These are phyloP conservation scores for Colletotrichum sublineola DNA, from an alignment of 2,329 filamentous ascomycete species.

Conservation along the genomic window DNA sequence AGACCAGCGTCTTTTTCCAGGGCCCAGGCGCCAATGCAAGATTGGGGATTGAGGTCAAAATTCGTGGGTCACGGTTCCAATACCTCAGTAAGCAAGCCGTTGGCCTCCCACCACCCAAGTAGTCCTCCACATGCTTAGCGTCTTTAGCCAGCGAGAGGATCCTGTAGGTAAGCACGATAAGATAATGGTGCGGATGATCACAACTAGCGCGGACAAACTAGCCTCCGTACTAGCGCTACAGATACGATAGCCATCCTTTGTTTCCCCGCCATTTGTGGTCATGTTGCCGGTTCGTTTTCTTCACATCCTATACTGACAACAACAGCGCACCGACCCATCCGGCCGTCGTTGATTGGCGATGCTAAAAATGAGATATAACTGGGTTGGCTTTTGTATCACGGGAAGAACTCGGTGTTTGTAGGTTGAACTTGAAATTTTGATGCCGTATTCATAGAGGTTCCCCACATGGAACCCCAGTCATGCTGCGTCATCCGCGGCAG, in stretches of 20 bases:
- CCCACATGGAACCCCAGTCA: conserved; percentile 9
- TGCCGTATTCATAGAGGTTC: not conserved
- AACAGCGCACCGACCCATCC: not conserved
- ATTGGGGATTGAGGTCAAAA: conserved; percentile 5
- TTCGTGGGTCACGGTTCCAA: conserved; percentile 1
- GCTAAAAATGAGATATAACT: not conserved
- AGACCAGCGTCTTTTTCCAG: not conserved
- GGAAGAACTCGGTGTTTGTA: not conserved
- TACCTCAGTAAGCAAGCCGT: not conserved
- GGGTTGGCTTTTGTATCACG: not conserved
- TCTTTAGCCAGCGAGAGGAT: not conserved
- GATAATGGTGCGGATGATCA: conserved; percentile 1
- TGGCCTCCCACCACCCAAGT: not conserved
- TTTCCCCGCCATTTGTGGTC: not conserved
- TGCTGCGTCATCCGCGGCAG: conserved; percentile 36
- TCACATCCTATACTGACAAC: not conserved
- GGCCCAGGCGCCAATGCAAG: not conserved
- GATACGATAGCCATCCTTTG: not conserved
- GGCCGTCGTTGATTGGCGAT: not conserved
- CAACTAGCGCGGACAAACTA: conserved; percentile 9
- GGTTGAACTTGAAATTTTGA: not conserved
- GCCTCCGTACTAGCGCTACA: not conserved
- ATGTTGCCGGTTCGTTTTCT: not conserved
- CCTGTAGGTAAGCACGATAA: conserved; percentile 9
- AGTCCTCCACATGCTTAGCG: conserved; percentile 8